These are phyloP conservation scores for Plasmodium ovale DNA, from an alignment of 169 alveolate genomes.

Conservation along the genomic window DNA sequence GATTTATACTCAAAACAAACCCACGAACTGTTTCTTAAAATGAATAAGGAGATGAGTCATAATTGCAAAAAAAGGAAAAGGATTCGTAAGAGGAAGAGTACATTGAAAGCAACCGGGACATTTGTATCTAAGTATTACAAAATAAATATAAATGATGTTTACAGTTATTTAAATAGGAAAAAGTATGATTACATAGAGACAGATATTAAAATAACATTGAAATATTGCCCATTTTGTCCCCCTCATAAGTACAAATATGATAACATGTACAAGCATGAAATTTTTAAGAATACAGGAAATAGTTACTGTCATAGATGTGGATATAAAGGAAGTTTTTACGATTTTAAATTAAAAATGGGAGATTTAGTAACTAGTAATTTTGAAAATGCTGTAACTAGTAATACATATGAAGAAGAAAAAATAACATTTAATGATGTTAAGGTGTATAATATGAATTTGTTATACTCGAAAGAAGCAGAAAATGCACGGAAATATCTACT, in stretches of 20 bases:
- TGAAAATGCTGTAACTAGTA: constrained; percentile 19
- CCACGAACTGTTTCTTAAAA: background rate
- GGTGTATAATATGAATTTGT: constrained; percentile 81
- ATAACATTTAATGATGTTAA: constrained; percentile 77
- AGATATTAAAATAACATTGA: constrained; percentile 85
- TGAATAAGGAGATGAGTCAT: background rate
- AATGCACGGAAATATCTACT: constrained; percentile 87
- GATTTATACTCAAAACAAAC: background rate
- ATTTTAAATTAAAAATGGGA: constrained; percentile 88
- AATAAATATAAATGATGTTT: constrained; percentile 82
- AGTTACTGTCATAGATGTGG: constrained; percentile 91
- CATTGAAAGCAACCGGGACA: constrained; percentile 75
- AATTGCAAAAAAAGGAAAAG: background rate
- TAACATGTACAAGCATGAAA: constrained; percentile 87
- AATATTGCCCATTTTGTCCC: constrained; percentile 89
- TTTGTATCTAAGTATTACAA: constrained; percentile 86
- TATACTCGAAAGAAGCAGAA: constrained; percentile 78
- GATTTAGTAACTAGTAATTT: constrained; percentile 79
- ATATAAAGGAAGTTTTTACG: constrained; percentile 89
- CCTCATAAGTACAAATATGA: constrained; percentile 88
- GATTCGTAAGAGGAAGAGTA: background rate
- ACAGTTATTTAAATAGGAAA: constrained; percentile 85
- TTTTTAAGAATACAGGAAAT: constrained; percentile 89
- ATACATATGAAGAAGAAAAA: constrained; percentile 73
- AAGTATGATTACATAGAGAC: constrained; percentile 83